Evolutionary conservation across 768 basidiomycete genomes (phyloP), one percentile per base, ranked within the genome.

Genomic region (Boletus edulis): DNA sequence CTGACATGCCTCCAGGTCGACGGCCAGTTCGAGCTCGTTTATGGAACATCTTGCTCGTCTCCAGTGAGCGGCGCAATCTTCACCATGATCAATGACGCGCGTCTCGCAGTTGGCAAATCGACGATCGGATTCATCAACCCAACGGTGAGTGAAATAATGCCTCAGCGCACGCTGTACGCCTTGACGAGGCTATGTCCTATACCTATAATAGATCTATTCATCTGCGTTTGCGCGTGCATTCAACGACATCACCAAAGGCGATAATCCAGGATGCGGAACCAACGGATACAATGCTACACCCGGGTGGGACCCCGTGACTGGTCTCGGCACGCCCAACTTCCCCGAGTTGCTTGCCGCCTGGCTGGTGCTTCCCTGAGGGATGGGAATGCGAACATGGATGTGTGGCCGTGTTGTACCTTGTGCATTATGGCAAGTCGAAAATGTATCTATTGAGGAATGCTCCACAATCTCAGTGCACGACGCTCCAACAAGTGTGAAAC

Each of bases 221-320:
- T 0, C 56, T 8, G 22, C 46, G 29, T 58, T 58, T 41, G 22
- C 44, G 15, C 2, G 5, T 0, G 57, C 56, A 6, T 51, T 58
- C 59, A 71, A 80, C 52, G 81, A 82, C 51, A 80, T 82, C 49
- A 77, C 72, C 1, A 59, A 62, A 7, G 81, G 81, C 2, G 66
- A 63, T 2, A 81, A 80, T 53, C 72, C 67, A 3, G 78, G 79
- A 2, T 79, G 79, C 50, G 72, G 73, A 15, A 75, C 74, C 10
- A 4, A 46, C 1, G 77, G 77, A 1, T 79, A 68, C 61, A 68
- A 66, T 4, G 57, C 66, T 5, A 54, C 62, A 1, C 6, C 7
- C 2, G 67, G 78, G 24, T 80, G 77, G 77, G 77, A 77, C 58
- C 74, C 78, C 20, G 78, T 77, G 13, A 73, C 76, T 15, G 81